Base-by-base conservation (phyloP, 306 rosid species). In the Cercis canadensis region DNA sequence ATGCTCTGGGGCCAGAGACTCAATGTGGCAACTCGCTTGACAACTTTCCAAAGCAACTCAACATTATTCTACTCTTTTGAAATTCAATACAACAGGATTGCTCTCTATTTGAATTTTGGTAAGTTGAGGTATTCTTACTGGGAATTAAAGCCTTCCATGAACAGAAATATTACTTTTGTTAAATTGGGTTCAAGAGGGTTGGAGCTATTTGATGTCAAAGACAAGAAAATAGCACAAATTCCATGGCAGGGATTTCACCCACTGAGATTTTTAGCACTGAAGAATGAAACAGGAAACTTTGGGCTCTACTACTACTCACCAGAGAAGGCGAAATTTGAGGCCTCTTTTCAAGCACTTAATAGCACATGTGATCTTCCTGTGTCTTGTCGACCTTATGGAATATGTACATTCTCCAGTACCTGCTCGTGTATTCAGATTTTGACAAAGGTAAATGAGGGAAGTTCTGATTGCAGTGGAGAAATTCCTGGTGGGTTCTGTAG, bases 1-100 rank as follows among this genome's bases (percentile, higher is more conserved):
- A 91, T 94, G 68, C 95, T 94, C 4, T 70, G 86, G 81, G 96
- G 99, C 13, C 99, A 94, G 57, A 86, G 85, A 60, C 89, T 94
- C 4, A 86, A 87, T 36, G 91, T 91, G 39, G 90, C 95, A 1
- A 91, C 97, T 45, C 75, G 87, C 29, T 69, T 94, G 70, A 91
- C 92, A 39, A 83, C 98, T 21, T 82, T 67, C 17, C 88, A 80
- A 57, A 62, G 34, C 65, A 91, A 89, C 77, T 73, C 89, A 4
- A 75, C 72, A 41, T 67, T 78, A 11, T 81, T 71, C 81, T 94
- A 81, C 79, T 84, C 99, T 0, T 82, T 94, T 45, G 90, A 94
- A 77, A 87, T 94, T 61, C 83, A 94, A 77, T 32, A 70, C 75
- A 80, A 85, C 45, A 84, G 41, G 76, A 72, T 91, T 58, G 85